Base-by-base conservation (phyloP, 148 eudicot genomes). In the Pharnaceum exiguum region DNA sequence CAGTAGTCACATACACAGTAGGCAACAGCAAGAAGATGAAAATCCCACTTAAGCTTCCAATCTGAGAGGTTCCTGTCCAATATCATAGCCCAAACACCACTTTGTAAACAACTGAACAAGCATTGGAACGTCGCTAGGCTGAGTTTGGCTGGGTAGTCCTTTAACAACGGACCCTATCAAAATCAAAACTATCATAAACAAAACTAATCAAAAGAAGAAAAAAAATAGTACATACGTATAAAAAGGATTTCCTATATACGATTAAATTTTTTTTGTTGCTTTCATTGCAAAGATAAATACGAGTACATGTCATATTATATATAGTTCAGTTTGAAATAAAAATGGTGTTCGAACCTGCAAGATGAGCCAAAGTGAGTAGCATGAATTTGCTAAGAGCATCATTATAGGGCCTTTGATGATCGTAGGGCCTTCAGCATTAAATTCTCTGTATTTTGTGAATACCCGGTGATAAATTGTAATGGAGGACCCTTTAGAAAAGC, bases 11-110 rank as follows among this genome's bases (percentile, higher is more conserved):
- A 48, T 76, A 79, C 84, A 62, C 75, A 75, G 42, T 75, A 79
- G 2, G 67, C 51, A 21, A 79, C 65, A 16, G 84, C 52, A 24
- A 75, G 23, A 47, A 75, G 84, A 55, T 67, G 63, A 15, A 69
- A 2, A 51, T 79, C 63, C 80, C 78, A 79, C 16, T 75, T 72
- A 53, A 75, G 78, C 67, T 72, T 72, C 84, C 84, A 79, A 9
- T 65, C 66, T 30, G 75, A 59, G 38, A 66, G 10, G 50, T 66
- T 28, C 46, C 80, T 72, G 10, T 75, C 80, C 28, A 43, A 22
- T 4, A 49, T 60, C 10, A 52, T 38, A 15, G 70, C 77, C 55
- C 47, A 70, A 29, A 66, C 3, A 16, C 33, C 13, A n/a, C 77
- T 66, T 42, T 55, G 58, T 27, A 75, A 17, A 55, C 70, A 61